Conservation (phyloP, 2,329 filamentous ascomycete species). For the Xylaria hypoxylon region DNA sequence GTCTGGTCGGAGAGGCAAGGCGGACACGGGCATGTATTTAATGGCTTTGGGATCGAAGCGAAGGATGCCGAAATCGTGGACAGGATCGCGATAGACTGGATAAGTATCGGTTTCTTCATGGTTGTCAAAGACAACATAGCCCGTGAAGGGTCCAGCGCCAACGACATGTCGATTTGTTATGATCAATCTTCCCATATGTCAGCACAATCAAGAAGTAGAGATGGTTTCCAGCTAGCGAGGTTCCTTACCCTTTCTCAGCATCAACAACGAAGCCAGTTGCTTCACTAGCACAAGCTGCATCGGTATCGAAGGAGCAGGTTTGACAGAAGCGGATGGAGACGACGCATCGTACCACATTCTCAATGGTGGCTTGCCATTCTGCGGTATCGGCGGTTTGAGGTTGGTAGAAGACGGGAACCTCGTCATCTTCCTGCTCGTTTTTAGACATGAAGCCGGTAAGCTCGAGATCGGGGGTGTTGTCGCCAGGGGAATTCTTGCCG, state of each 20-base stretch:
- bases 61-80: slow-evolving; percentile 97
- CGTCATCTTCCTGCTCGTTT: slow-evolving; percentile 57
- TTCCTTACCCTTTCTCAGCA: slow-evolving; percentile 73
- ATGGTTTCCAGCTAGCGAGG: neutral
- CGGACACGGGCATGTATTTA: slow-evolving; percentile 93
- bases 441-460: slow-evolving; percentile 49
- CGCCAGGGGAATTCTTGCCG: slow-evolving; percentile 62
- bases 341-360: slow-evolving; percentile 92
- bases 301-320: slow-evolving; percentile 98
- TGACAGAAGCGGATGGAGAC: slow-evolving; percentile 99
- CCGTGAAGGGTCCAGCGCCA: slow-evolving; percentile 95
- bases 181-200: slow-evolving; percentile 59
- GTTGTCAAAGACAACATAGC: slow-evolving; percentile 98
- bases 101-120: slow-evolving; percentile 97
- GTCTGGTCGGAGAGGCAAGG: slow-evolving; percentile 84
- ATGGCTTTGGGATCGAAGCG: slow-evolving; percentile 96
- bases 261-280: slow-evolving; percentile 98
- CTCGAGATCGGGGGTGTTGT: slow-evolving; percentile 61
- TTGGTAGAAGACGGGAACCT: slow-evolving; percentile 55
- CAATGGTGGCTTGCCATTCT: slow-evolving; percentile 96
- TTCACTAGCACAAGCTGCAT: slow-evolving; percentile 91
- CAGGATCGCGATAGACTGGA: slow-evolving; percentile 96
- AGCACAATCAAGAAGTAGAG: slow-evolving; percentile 16
- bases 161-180: slow-evolving; percentile 94
- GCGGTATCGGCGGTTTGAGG: slow-evolving; percentile 68